phyloP scores from a whole-genome alignment of 352 stramenopile species.

The Phytophthora sansomeana region DNA sequence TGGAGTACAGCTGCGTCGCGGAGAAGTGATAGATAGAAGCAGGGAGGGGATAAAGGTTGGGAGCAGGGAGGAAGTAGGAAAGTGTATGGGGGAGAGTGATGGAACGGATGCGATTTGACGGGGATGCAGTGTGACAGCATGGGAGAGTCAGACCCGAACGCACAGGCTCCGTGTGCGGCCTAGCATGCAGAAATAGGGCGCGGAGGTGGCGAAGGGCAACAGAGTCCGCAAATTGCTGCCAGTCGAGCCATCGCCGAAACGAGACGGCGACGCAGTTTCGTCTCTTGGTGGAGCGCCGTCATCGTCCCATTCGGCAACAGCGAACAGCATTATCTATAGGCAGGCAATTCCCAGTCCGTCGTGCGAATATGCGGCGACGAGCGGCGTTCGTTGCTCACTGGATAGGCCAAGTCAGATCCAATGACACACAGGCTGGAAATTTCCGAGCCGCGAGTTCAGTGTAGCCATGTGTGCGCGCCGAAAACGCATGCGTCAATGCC shows the following conservation, averaged over 20 bases:
- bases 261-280: neutral
- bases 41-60: neutral
- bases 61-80: neutral
- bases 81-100: neutral
- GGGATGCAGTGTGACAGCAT: neutral
- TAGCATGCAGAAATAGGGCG: slow-evolving; percentile 21
- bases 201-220: slow-evolving; percentile 18
- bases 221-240: neutral
- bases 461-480: slow-evolving; percentile 25
- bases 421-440: neutral
- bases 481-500: slow-evolving; percentile 10
- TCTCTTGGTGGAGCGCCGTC: neutral
- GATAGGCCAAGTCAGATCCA: neutral
- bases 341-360: neutral
- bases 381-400: neutral
- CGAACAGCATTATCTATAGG: too few species aligned
- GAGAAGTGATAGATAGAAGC: neutral
- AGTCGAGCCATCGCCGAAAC: slow-evolving; percentile 1
- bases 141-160: slow-evolving; percentile 23
- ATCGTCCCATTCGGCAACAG: neutral
- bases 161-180: slow-evolving; percentile 1
- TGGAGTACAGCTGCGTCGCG: neutral
- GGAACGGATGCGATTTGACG: neutral
- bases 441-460: neutral
- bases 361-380: neutral